phyloP scores from a whole-genome alignment of 768 basidiomycete species.

The Chiua virens region DNA sequence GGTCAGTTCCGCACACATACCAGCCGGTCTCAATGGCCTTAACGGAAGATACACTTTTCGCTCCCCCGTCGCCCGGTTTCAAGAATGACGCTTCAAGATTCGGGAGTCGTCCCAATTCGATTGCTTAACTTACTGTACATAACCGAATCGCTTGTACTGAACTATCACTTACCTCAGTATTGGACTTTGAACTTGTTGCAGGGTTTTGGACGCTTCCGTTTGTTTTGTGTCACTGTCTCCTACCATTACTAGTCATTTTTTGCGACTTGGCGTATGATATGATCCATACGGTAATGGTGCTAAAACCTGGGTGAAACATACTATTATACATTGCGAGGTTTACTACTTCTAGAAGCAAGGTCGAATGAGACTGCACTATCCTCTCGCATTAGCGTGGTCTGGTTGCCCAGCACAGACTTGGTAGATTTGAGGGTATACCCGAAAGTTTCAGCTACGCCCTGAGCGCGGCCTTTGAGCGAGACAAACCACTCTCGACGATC shows the following conservation, averaged over 20 bases:
- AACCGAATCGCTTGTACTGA: background rate
- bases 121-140: conserved; percentile 30
- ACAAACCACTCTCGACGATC: conserved; percentile 18
- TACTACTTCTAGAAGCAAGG: conserved; percentile 28
- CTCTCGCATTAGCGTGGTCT: conserved; percentile 20
- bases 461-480: conserved; percentile 20
- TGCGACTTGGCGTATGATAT: background rate
- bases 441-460: conserved; percentile 10
- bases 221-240: background rate
- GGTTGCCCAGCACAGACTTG: conserved; percentile 27
- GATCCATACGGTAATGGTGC: background rate
- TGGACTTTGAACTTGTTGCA: conserved; percentile 8
- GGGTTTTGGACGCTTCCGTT: too few relatives aligned
- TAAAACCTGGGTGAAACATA: background rate
- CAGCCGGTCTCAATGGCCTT: conserved; percentile 64
- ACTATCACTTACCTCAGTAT: background rate
- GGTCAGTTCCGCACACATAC: conserved; percentile 50
- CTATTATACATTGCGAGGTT: conserved; percentile 22
- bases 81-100: conserved; percentile 32
- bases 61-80: conserved; percentile 62
- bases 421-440: conserved; percentile 18
- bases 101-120: conserved; percentile 43
- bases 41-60: conserved; percentile 46
- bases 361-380: conserved; percentile 31
- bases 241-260: background rate